Evolutionary conservation across 176 grass and related monocot genomes (phyloP).

Genomic region (Bolboschoenus planiculmis): DNA sequence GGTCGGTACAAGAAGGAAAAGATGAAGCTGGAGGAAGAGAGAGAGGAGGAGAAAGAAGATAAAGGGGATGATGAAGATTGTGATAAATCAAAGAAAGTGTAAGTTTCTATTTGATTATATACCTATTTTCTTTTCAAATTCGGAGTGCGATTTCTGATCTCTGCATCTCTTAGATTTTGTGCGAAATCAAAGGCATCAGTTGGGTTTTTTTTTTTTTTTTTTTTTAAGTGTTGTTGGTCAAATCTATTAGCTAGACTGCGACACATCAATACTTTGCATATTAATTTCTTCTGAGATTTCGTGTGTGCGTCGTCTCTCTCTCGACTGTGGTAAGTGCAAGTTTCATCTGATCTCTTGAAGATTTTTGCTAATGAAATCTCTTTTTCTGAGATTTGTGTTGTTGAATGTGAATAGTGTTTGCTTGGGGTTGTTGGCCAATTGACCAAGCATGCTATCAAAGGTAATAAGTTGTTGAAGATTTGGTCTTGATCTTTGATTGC

Average conservation of each 20-base stretch:
- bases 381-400: not conserved
- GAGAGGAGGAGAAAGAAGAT: constrained; percentile 22
- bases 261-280: not conserved
- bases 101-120: constrained; percentile 28
- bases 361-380: constrained; percentile 2
- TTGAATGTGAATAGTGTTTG: not conserved
- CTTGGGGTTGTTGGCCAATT: constrained; percentile 24
- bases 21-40: constrained; percentile 37
- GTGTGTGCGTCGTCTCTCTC: constrained; percentile 13
- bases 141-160: not conserved
- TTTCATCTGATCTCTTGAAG: not conserved
- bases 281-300: constrained; percentile 12
- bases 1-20: constrained; percentile 48
- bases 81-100: constrained; percentile 71
- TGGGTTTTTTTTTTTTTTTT: not conserved
- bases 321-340: not conserved
- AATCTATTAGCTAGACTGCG: constrained; percentile 1
- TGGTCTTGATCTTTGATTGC: constrained; percentile 5
- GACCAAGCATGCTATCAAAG: constrained; percentile 7
- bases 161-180: not conserved
- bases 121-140: not conserved
- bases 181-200: not conserved
- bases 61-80: constrained; percentile 41
- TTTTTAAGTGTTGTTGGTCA: not conserved
- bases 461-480: constrained; percentile 24